Base-by-base conservation (phyloP, 2,329 filamentous ascomycete genomes). In the Phialophora macrospora region DNA sequence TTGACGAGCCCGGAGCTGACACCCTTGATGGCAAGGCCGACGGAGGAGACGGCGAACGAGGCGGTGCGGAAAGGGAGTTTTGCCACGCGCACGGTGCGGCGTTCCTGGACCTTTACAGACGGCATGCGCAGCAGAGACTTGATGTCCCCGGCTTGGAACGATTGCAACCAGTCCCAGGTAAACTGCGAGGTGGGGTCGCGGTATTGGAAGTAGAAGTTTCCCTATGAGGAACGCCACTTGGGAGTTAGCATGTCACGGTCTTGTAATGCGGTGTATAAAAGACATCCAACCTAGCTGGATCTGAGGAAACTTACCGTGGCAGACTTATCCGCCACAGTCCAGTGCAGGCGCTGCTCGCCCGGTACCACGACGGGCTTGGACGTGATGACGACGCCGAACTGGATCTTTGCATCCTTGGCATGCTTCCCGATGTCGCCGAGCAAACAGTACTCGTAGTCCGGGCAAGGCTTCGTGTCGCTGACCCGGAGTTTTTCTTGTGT, bases 161-260 rank as follows among this genome's bases (percentile, higher is more conserved):
- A 48, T 2, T 65, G 63, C 2, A 68, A 66, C 70, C 68, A 71
- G 59, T 73, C 67, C 71, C 71, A 73, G 1, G 71, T 72, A 41
- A 68, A 67, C 34, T 72, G 67, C 26, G 60, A 68, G 38, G 38
- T 22, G 2, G 48, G 26, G 14, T 67, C 71, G 49, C 70, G 69
- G 55, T 70, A 68, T 62, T 70, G 61, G 65, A 72, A 73, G 63
- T 70, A 71, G 70, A 73, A 73, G 28, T 67, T 70, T 14, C 68
- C 68, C 71, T 72, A 14, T n/a, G 6, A 22, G 26, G 14, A 48
- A 28, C 1, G 2, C 34, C 22, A 54, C 11, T n/a, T 5, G 4
- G 6, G 12, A 22, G 34, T 41, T n/a, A 22, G 46, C 26, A 17
- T 54, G 12, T 44, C 5, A 32, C 30, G 38, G 32, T 3, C n/a